Base-by-base conservation (phyloP, 2,329 filamentous ascomycete genomes). In the Microcera coccophila region DNA sequence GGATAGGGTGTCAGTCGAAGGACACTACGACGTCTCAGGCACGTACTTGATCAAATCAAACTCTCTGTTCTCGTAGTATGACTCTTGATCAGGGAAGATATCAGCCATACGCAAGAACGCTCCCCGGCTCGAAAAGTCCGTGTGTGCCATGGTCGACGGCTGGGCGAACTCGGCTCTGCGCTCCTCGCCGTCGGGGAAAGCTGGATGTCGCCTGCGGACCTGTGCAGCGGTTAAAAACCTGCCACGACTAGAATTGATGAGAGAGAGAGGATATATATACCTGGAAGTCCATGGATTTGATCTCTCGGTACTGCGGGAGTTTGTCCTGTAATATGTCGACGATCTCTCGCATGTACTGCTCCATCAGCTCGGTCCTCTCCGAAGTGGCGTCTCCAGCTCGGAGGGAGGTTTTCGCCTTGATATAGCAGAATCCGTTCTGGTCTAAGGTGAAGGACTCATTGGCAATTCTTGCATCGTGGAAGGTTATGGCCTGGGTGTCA, bases 21-120 rank as follows among this genome's bases (percentile, higher is more conserved):
- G 11, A 14, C 14, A 21, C 4, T 22, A 32, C 12, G 4, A 14
- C 3, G 10, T 5, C 10, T 12, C 14, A 14, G 37, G 11, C 7
- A 29, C 37, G 4, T 39, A 33, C 37, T 39, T 39, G 24, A 39
- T 31, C 18, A 39, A 12, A 7, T 39, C 28, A 22, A 39, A 39
- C 8, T 33, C 14, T 22, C 18, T 32, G 2, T 16, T 14, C 15
- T 19, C 12, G 28, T 32, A 39, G 15, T 4, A 4, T 11, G 3
- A 3, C 26, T 33, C 15, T 32, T 26, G 7, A 7, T 26, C 22
- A 26, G 37, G 24, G 5, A 39, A 39, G 4, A 33, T 10, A 3
- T 33, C 26, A 10, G 18, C 16, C 3, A 32, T 15, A 1, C 37
- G 26, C 4, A 39, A 4, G 10, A 32, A 33, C 4, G 37, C 8